Evolutionary conservation across 768 basidiomycete species (phyloP).

Genomic region (Dentipellis sp.): DNA sequence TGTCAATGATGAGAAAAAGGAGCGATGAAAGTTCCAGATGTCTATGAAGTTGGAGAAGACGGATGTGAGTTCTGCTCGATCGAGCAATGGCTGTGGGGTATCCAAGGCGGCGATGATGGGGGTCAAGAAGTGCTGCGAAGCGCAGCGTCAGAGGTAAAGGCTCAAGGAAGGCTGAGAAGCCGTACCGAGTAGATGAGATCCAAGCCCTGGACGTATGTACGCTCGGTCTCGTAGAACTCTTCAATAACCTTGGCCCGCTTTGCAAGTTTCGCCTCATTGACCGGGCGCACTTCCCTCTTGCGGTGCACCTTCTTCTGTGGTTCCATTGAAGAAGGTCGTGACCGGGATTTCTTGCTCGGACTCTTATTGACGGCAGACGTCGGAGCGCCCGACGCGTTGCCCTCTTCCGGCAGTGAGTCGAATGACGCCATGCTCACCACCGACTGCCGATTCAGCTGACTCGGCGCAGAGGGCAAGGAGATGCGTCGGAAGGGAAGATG

Average conservation of each 20-base stretch:
- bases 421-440: slow-evolving; percentile 65
- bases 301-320: slow-evolving; percentile 28
- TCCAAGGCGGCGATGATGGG: slow-evolving; percentile 74
- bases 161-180: slow-evolving; percentile 5
- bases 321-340: slow-evolving; percentile 30
- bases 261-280: slow-evolving; percentile 37
- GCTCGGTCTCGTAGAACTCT: slow-evolving; percentile 79
- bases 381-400: slow-evolving; percentile 17
- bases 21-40: slow-evolving; percentile 82
- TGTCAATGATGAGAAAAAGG: slow-evolving; percentile 57
- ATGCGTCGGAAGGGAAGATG: slow-evolving; percentile 41
- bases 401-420: slow-evolving; percentile 58
- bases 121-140: slow-evolving; percentile 65
- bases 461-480: slow-evolving; percentile 30
- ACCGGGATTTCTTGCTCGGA: slow-evolving; percentile 18
- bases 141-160: background rate
- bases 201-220: slow-evolving; percentile 70
- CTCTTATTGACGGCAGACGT: slow-evolving; percentile 25
- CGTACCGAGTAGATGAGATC: slow-evolving; percentile 75
- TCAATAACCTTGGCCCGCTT: slow-evolving; percentile 65
- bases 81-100: slow-evolving; percentile 55
- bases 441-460: slow-evolving; percentile 48
- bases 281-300: slow-evolving; percentile 28
- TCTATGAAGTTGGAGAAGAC: slow-evolving; percentile 87
- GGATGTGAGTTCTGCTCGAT: slow-evolving; percentile 56